These are phyloP conservation scores for Boletus bicolor DNA, from an alignment of 768 basidiomycete genomes.

Conservation along the genomic window DNA sequence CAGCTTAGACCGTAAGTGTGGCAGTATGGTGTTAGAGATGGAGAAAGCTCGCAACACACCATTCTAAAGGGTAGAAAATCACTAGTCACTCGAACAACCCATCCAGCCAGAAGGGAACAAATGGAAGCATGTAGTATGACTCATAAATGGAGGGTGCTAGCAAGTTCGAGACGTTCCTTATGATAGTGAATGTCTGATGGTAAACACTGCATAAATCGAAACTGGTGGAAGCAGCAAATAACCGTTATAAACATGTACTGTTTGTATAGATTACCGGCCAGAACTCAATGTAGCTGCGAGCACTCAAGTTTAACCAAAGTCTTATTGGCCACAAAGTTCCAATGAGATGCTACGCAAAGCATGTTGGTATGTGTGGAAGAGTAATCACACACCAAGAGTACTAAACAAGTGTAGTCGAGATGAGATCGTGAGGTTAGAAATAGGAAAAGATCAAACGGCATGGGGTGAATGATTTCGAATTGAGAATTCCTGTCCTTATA, in stretches of 20 bases:
- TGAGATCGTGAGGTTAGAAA: neutral
- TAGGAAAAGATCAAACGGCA: neutral
- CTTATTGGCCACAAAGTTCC: neutral
- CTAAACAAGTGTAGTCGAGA: neutral
- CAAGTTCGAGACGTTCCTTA: neutral
- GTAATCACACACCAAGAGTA: neutral
- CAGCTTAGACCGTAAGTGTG: no score
- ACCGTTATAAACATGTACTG: neutral
- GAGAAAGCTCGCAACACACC: neutral
- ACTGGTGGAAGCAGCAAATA: neutral
- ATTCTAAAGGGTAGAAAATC: no score
- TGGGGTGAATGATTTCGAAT: neutral
- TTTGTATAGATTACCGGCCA: neutral
- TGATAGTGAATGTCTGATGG: neutral
- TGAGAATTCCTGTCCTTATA: constrained; percentile 9
- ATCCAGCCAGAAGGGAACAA: no score
- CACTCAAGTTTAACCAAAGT: neutral
- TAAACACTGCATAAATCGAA: no score
- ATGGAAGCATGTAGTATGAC: neutral
- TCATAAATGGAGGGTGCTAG: neutral
- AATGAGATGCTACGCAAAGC: neutral
- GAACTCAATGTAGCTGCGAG: neutral
- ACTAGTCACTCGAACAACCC: no score
- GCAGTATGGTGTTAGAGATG: neutral
- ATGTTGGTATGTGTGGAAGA: neutral